Conservation (phyloP, 2,329 filamentous ascomycete genomes). For the Arthrobotrys conoides region DNA sequence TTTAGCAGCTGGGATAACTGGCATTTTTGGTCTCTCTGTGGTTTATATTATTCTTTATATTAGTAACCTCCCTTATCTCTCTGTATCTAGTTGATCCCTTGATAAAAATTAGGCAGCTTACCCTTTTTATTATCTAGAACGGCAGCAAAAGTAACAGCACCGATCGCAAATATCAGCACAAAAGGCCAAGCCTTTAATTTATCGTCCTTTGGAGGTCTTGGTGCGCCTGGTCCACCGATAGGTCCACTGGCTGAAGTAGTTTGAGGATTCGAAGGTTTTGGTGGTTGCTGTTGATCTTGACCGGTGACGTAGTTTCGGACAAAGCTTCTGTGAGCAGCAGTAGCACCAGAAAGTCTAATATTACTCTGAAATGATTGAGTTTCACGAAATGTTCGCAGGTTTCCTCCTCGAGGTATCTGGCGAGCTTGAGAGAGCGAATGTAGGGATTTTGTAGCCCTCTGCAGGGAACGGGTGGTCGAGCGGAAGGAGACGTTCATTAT, state of each 20-base stretch:
- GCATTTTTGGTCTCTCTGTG: conserved; percentile 50
- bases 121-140: conserved; percentile 71
- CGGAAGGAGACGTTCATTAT: conserved; percentile 41
- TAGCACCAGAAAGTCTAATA: conserved; percentile 22
- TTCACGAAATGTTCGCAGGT: conserved; percentile 23
- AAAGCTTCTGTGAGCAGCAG: conserved; percentile 40
- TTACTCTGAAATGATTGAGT: conserved; percentile 39
- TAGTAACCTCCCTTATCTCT: too few relatives aligned
- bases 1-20: conserved; percentile 45
- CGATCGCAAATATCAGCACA: conserved; percentile 68
- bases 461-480: conserved; percentile 38
- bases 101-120: conserved; percentile 65
- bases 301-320: conserved; percentile 49
- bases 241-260: conserved; percentile 39
- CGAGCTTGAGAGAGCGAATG: conserved; percentile 44
- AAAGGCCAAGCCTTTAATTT: conserved; percentile 67
- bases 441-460: conserved; percentile 51
- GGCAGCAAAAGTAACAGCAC: conserved; percentile 70
- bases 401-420: conserved; percentile 6
- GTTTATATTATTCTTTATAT: background rate
- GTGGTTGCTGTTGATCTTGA: conserved; percentile 11
- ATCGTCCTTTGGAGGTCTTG: conserved; percentile 56
- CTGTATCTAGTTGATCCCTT: background rate
- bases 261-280: conserved; percentile 17
- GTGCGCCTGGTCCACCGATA: conserved; percentile 54